These are phyloP conservation scores for Aspergillus carlsbadensis DNA, from an alignment of 495 filamentous ascomycete genomes.

Conservation along the genomic window DNA sequence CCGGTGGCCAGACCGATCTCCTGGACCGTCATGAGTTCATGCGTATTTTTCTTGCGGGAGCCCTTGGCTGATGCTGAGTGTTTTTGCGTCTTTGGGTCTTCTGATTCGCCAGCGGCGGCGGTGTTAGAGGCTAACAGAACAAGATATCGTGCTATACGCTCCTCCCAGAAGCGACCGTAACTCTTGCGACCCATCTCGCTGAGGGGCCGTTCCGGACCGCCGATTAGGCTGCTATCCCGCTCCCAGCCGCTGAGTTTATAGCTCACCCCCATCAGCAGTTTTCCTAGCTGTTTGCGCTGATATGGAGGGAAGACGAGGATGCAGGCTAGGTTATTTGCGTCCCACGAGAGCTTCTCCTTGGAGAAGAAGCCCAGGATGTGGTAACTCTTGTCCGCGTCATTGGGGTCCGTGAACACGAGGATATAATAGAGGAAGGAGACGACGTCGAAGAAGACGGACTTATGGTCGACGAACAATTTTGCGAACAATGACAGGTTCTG, in stretches of 20 bases:
- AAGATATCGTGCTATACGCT: conserved; percentile 66
- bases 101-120: conserved; percentile 17
- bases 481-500: conserved; percentile 96
- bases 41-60: conserved; percentile 34
- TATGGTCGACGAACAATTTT: conserved; percentile 97
- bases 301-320: conserved; percentile 96
- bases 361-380: conserved; percentile 91
- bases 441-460: conserved; percentile 97
- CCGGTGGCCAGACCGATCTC: conserved; percentile 66
- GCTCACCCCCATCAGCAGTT: conserved; percentile 86
- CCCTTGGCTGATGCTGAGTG: conserved; percentile 17
- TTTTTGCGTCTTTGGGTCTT: conserved; percentile 28
- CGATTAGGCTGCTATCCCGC: conserved; percentile 60
- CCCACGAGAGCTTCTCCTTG: conserved; percentile 98
- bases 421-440: conserved; percentile 94
- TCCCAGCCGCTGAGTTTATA: conserved; percentile 91
- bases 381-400: conserved; percentile 34
- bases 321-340: conserved; percentile 96
- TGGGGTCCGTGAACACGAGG: conserved; percentile 54
- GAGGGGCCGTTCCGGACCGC: conserved; percentile 91
- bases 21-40: conserved; percentile 49
- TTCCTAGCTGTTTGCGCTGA: conserved; percentile 84
- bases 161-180: conserved; percentile 81
- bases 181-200: conserved; percentile 77
- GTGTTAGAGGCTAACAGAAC: conserved; percentile 38